A percentile compares a stretch with the other conserved stretches of the same genome.
Conservation (phyloP, 345 rosid genomes). For the Linum usitatissimum region DNA sequence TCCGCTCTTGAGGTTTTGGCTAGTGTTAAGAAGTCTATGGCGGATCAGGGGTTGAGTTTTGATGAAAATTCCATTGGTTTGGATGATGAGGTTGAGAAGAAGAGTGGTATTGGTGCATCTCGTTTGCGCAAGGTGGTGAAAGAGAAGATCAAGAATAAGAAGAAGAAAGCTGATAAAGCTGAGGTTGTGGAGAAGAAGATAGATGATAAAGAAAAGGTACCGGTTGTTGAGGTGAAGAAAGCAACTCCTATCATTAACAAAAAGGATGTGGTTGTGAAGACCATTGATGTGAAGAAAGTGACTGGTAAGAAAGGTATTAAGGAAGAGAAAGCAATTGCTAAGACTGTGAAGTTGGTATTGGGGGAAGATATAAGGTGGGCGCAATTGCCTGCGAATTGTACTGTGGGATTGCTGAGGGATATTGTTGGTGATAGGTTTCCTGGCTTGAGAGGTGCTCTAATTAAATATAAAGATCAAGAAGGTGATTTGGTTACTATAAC, state of each 20-base stretch:
- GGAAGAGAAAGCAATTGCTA: conserved; percentile 38
- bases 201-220: conserved; percentile 22
- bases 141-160: conserved; percentile 55
- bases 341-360: conserved; percentile 72
- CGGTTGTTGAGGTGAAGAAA: conserved; percentile 30
- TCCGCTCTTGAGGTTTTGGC: conserved; percentile 61
- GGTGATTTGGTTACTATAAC: conserved; percentile 94
- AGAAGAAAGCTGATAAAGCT: conserved; percentile 17
- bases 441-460: conserved; percentile 55
- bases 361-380: conserved; percentile 97
- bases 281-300: conserved; percentile 34
- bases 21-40: conserved; percentile 50
- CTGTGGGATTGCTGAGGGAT: conserved; percentile 60
- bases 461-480: conserved; percentile 79
- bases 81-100: conserved; percentile 30
- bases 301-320: conserved; percentile 33
- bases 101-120: conserved; percentile 14
- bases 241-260: conserved; percentile 25
- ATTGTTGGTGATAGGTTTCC: conserved; percentile 75
- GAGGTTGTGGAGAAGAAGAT: conserved; percentile 18
- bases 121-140: conserved; percentile 44
- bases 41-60: conserved; percentile 52
- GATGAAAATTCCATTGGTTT: conserved; percentile 38
- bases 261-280: conserved; percentile 45
- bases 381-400: conserved; percentile 58